A percentile compares a stretch with the other conserved stretches of the same genome.
phyloP scores from a whole-genome alignment of 805 yeast genomes.

The Saccharomycopsis sp. region DNA sequence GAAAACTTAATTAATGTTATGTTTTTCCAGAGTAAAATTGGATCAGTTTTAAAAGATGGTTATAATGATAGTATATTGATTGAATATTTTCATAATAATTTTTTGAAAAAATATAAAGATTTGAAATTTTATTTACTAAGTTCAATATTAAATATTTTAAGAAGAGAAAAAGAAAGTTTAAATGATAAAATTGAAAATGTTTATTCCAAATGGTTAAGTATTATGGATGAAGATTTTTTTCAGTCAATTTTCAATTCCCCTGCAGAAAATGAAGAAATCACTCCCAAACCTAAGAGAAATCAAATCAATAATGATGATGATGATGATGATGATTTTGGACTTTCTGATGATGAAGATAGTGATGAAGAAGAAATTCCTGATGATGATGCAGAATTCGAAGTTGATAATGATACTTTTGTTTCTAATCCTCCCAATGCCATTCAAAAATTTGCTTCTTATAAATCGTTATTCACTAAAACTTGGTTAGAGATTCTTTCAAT shows the following conservation, averaged over 20 bases:
- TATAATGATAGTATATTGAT: slow-evolving; percentile 37
- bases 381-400: slow-evolving; percentile 24
- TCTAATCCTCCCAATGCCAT: slow-evolving; percentile 37
- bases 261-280: background rate
- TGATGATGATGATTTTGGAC: slow-evolving; percentile 11
- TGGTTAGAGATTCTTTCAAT: slow-evolving; percentile 50
- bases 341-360: slow-evolving; percentile 5
- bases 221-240: slow-evolving; percentile 26
- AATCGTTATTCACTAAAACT: slow-evolving; percentile 55
- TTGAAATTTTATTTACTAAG: slow-evolving; percentile 61
- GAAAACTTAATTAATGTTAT: slow-evolving; percentile 31
- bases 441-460: slow-evolving; percentile 36
- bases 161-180: slow-evolving; percentile 19
- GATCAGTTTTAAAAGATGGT: slow-evolving; percentile 35
- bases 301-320: slow-evolving; percentile 6
- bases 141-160: slow-evolving; percentile 23
- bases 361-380: slow-evolving; percentile 6
- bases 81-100: slow-evolving; percentile 45
- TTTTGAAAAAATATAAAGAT: slow-evolving; percentile 58
- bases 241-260: slow-evolving; percentile 19
- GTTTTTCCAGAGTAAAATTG: slow-evolving; percentile 26
- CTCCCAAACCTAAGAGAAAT: too few species aligned
- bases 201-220: slow-evolving; percentile 30
- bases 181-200: slow-evolving; percentile 12
- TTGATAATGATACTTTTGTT: slow-evolving; percentile 29